Evolutionary conservation across 306 rosid species (phyloP).

Genomic region (Alnus rubra): DNA sequence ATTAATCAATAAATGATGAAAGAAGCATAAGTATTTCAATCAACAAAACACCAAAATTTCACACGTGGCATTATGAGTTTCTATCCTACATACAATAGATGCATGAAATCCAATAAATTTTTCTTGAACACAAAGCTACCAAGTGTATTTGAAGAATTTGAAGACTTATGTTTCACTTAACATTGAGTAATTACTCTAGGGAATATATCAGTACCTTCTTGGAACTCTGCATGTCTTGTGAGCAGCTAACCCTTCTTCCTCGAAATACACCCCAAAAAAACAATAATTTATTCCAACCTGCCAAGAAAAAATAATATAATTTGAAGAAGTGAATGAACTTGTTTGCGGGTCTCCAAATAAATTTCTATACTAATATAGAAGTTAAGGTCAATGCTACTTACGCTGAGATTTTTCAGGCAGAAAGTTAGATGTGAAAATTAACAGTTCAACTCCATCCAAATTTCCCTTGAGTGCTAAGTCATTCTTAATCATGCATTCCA

Average conservation of each 20-base stretch:
- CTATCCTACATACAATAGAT: not conserved
- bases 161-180: not conserved
- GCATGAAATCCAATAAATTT: no score
- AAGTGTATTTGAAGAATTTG: no score
- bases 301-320: not conserved
- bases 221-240: not conserved
- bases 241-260: not conserved
- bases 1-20: not conserved
- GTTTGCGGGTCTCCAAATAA: not conserved
- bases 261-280: slow-evolving; percentile 27
- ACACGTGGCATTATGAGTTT: not conserved
- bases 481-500: slow-evolving; percentile 30
- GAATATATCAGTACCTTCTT: not conserved
- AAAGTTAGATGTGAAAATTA: slow-evolving; percentile 40
- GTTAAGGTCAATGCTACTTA: slow-evolving; percentile 1
- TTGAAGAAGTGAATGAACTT: not conserved
- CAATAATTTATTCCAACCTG: slow-evolving; percentile 19
- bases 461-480: slow-evolving; percentile 47
- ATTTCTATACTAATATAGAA: not conserved
- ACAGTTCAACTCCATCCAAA: slow-evolving; percentile 36
- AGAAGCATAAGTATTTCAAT: not conserved
- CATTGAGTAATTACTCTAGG: not conserved
- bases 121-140: no score
- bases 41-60: not conserved
- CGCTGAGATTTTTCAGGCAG: slow-evolving; percentile 26